A percentile compares a stretch with the other conserved stretches of the same genome.
These are phyloP conservation scores for Neoascochyta sp. DNA, from an alignment of 2,329 filamentous ascomycete species.

Conservation along the genomic window DNA sequence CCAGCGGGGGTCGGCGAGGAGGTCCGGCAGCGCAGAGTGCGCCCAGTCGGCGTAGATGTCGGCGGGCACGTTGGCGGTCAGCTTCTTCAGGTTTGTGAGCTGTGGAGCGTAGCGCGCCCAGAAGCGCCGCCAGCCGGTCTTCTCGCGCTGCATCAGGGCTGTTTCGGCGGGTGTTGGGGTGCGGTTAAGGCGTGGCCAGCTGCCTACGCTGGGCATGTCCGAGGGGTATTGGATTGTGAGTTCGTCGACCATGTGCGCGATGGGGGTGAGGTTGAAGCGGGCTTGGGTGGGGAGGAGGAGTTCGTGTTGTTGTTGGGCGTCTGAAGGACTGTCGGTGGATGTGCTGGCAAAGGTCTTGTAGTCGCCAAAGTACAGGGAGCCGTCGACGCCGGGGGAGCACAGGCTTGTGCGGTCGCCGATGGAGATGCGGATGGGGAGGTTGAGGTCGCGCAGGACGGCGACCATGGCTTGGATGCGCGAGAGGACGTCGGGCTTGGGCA, in stretches of 20 bases:
- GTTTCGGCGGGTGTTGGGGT: constrained; percentile 21
- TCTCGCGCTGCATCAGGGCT: constrained; percentile 29
- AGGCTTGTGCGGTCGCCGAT: constrained; percentile 32
- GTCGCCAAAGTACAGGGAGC: constrained; percentile 35
- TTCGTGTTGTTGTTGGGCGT: too few species aligned
- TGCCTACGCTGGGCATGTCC: constrained; percentile 31
- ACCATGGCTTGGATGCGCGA: constrained; percentile 32
- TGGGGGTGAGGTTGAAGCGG: constrained; percentile 28
- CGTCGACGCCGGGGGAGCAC: constrained; percentile 28
- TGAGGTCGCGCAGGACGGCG: constrained; percentile 21
- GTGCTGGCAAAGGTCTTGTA: constrained; percentile 31
- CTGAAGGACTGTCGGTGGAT: constrained; percentile 16
- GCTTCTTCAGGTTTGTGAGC: constrained; percentile 37
- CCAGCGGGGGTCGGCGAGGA: constrained; percentile 29
- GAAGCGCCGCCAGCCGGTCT: constrained; percentile 35
- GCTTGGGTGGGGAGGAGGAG: constrained; percentile 31
- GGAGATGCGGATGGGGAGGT: constrained; percentile 33
- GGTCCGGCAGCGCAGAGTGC: constrained; percentile 13
- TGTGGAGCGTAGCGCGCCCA: constrained; percentile 35
- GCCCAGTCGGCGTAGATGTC: constrained; percentile 36
- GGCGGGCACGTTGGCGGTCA: constrained; percentile 28
- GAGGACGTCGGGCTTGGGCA: constrained; percentile 31
- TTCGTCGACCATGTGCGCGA: constrained; percentile 36
- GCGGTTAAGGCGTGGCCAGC: constrained; percentile 22
- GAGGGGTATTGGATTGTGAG: constrained; percentile 35